Evolutionary conservation across 1,139 yeast genomes (phyloP).

Genomic region (Torulaspora pretoriensis): DNA sequence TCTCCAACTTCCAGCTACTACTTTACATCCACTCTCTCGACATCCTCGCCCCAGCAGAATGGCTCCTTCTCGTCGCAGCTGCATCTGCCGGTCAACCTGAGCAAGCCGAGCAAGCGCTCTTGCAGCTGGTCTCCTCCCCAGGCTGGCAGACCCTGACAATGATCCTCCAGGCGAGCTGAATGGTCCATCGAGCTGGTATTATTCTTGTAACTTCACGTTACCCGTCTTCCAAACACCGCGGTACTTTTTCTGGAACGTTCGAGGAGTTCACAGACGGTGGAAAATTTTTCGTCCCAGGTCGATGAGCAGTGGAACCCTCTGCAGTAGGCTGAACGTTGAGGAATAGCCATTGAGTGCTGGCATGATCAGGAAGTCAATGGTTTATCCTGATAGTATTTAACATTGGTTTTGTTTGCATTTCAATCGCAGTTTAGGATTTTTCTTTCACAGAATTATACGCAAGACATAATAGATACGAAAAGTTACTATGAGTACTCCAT

Average conservation of each 20-base stretch:
- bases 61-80: conserved; percentile 43
- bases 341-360: background rate
- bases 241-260: conserved; percentile 11
- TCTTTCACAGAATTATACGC: background rate
- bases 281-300: conserved; percentile 7
- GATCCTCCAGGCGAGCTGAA: conserved; percentile 33
- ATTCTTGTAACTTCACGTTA: background rate
- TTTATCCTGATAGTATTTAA: background rate
- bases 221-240: background rate
- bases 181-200: background rate
- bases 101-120: conserved; percentile 45
- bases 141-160: conserved; percentile 38
- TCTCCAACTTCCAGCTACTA: conserved; percentile 71
- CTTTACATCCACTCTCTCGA: conserved; percentile 52
- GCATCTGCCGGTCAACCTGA: conserved; percentile 41
- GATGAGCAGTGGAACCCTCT: conserved; percentile 3
- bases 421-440: background rate
- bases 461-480: conserved; percentile 3
- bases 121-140: conserved; percentile 41
- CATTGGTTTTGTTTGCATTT: background rate
- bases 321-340: background rate
- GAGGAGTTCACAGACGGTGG: conserved; percentile 4
- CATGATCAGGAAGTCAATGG: background rate
- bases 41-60: conserved; percentile 51
- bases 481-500: conserved; percentile 69